A percentile compares a stretch with the other conserved stretches of the same genome.
Evolutionary conservation across 208 protist genomes (phyloP).

Genomic region (Leishmania braziliensis): DNA sequence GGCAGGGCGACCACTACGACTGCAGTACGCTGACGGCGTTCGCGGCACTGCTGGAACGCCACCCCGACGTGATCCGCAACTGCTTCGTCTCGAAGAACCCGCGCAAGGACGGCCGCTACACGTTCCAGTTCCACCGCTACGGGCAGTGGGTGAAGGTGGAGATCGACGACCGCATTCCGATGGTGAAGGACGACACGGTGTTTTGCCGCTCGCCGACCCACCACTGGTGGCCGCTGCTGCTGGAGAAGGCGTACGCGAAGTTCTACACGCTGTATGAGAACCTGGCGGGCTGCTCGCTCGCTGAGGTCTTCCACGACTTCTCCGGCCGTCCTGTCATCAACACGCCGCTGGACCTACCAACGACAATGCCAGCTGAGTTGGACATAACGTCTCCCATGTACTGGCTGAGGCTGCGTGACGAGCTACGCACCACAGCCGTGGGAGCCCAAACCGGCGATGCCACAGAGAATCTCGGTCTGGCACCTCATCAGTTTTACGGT

Average conservation of each 20-base stretch:
- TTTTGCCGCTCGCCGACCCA: constrained; percentile 69
- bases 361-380: constrained; percentile 21
- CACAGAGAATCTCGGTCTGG: constrained; percentile 38
- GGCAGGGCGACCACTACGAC: constrained; percentile 65
- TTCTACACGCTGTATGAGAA: constrained; percentile 82
- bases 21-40: constrained; percentile 60
- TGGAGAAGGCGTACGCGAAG: constrained; percentile 83
- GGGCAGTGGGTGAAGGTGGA: constrained; percentile 43
- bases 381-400: constrained; percentile 43
- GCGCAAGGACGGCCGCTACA: constrained; percentile 33
- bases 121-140: constrained; percentile 14
- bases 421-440: constrained; percentile 38
- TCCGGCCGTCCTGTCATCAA: constrained; percentile 53
- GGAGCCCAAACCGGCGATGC: constrained; percentile 26
- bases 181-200: constrained; percentile 56
- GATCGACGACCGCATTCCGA: constrained; percentile 66
- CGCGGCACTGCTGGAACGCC: constrained; percentile 43
- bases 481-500: constrained; percentile 52
- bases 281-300: constrained; percentile 48
- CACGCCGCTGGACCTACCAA: constrained; percentile 34
- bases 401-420: constrained; percentile 53
- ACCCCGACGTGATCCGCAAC: constrained; percentile 62
- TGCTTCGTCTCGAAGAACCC: constrained; percentile 52
- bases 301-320: constrained; percentile 69
- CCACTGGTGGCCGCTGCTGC: constrained; percentile 77